phyloP scores from a whole-genome alignment of 805 yeast species.

The Nakazawaea populi region DNA sequence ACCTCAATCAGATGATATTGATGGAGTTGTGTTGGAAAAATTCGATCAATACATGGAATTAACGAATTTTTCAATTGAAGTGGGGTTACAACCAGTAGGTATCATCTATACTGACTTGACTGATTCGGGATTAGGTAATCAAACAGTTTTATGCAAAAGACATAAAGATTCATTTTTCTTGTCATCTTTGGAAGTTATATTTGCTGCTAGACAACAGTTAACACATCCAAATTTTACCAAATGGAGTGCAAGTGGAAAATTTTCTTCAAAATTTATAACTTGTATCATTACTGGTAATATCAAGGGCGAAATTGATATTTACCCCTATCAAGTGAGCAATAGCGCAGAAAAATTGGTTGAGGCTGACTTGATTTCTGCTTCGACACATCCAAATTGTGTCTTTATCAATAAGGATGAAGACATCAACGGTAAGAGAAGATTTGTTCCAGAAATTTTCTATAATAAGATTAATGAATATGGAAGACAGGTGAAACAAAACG shows the following conservation, averaged over 20 bases:
- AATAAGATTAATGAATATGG: conserved; percentile 83
- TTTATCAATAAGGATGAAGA: conserved; percentile 70
- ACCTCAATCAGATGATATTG: conserved; percentile 79
- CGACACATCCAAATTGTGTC: conserved; percentile 86
- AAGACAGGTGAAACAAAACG: conserved; percentile 78
- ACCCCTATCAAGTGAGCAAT: conserved; percentile 83
- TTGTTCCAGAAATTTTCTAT: conserved; percentile 93
- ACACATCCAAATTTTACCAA: conserved; percentile 56
- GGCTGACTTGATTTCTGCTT: conserved; percentile 81
- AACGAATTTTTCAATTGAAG: conserved; percentile 43
- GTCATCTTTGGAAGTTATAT: conserved; percentile 77
- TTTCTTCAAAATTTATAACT: conserved; percentile 87
- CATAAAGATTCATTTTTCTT: conserved; percentile 88
- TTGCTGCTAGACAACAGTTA: conserved; percentile 78
- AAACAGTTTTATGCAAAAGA: conserved; percentile 86
- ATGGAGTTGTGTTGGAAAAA: conserved; percentile 61
- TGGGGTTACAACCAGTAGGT: conserved; percentile 75
- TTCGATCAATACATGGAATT: conserved; percentile 32
- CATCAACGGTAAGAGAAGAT: conserved; percentile 47
- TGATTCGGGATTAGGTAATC: conserved; percentile 83
- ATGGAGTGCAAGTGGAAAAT: conserved; percentile 57
- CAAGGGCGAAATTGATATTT: conserved; percentile 83
- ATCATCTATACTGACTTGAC: conserved; percentile 83
- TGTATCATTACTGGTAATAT: conserved; percentile 90
- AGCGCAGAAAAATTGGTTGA: conserved; percentile 82